phyloP scores from a whole-genome alignment of 139 green algal genomes.

The Picochlorum sp. region DNA sequence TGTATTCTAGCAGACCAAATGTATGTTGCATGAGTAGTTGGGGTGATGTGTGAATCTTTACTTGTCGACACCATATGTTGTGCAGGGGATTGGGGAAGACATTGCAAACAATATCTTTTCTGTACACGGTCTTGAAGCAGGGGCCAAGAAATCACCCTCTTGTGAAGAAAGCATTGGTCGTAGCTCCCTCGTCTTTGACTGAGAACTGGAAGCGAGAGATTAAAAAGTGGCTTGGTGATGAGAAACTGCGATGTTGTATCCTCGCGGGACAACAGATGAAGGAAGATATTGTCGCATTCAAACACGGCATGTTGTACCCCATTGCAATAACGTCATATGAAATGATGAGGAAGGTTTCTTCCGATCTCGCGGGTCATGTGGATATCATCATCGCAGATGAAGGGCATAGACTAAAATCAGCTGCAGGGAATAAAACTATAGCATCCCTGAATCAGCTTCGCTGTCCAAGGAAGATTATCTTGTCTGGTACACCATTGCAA shows the following conservation, averaged over 20 bases:
- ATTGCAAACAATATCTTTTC: constrained; percentile 39
- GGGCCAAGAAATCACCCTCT: constrained; percentile 17
- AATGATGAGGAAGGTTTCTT: constrained; percentile 46
- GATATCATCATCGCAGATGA: constrained; percentile 81
- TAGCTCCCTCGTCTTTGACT: constrained; percentile 58
- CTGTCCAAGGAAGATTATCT: constrained; percentile 59
- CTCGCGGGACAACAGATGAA: constrained; percentile 21
- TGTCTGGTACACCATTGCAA: constrained; percentile 73
- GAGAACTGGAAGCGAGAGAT: constrained; percentile 70
- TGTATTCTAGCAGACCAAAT: constrained; percentile 43
- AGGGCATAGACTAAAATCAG: constrained; percentile 71
- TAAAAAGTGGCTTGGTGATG: constrained; percentile 75
- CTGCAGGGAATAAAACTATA: constrained; percentile 77
- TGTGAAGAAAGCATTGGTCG: constrained; percentile 52
- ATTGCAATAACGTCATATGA: constrained; percentile 41
- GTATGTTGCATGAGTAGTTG: constrained; percentile 29
- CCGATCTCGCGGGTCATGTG: constrained; percentile 32
- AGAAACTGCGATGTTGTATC: constrained; percentile 48
- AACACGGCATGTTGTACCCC: constrained; percentile 14
- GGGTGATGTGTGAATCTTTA: no score
- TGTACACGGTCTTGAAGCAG: constrained; percentile 61
- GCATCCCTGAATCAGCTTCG: constrained; percentile 5
- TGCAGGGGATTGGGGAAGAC: constrained; percentile 49
- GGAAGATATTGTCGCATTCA: constrained; percentile 37
- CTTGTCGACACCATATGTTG: no score